Evolutionary conservation across 176 grass and related monocot genomes (phyloP), one percentile per base, ranked within the genome.

Genomic region (Metroxylon sagu): DNA sequence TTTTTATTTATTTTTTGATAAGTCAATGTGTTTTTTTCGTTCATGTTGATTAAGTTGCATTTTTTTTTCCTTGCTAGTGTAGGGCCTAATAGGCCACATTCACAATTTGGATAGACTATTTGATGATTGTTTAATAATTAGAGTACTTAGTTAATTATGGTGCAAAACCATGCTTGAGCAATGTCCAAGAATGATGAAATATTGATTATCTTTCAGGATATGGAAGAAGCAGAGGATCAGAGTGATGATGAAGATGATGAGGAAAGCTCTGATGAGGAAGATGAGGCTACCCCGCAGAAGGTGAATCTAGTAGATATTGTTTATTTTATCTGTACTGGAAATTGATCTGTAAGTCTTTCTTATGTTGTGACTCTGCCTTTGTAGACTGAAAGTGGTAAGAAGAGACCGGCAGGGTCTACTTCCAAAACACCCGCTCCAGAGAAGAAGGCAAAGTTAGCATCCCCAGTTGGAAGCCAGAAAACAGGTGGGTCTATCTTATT

Each of bases 281-380:
- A 95, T 16, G 83, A 90, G 56, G 78, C 77, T 48, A 90, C 87
- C 53, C 92, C 92, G 16, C 75, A 88, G 72, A 94, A 88, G 83
- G 91, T 85, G 60, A 48, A 35, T 5, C 3, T 25, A 26, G 52
- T 4, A 30, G 39, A 35, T 60, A 7, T 35, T 35, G 30, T 2
- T 35, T 35, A 35, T 67, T 19, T 19, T 16, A 17, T 73, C 18
- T 43, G 1, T 17, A 52, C 1, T 10, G 6, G 30, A 35, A 35
- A 1, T 68, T 76, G 10, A 63, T 74, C 43, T 17, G 53, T 7
- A 6, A 60, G 12, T 48, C 12, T 1, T 10, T 14, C 1, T 1
- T 3, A 0, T 60, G 16, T 21, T 35, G 30, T 7, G 6, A 35
- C 5, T 7, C 30, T 35, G 5, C 30, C 5, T 35, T 35, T 35